These are phyloP conservation scores for Rhodotorula glutinis DNA, from an alignment of 1,284 basidiomycete species.

Conservation along the genomic window DNA sequence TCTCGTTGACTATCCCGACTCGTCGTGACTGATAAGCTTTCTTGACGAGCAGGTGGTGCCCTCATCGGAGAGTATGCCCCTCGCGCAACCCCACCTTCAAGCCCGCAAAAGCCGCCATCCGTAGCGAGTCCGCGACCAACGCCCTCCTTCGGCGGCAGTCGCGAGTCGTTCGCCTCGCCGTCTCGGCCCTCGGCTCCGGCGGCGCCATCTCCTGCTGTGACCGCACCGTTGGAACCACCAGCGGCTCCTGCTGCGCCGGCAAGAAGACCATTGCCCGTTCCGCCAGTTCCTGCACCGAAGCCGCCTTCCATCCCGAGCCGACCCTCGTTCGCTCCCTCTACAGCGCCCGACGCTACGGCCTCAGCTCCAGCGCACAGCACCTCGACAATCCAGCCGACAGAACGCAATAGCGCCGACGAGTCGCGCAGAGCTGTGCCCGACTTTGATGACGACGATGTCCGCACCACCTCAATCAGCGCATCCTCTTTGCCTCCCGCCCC, in stretches of 20 bases:
- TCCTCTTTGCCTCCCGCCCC: background rate
- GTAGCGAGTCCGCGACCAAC: background rate
- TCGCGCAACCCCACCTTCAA: background rate
- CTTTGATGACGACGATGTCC: background rate
- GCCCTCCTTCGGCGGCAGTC: background rate
- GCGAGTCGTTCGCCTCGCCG: background rate
- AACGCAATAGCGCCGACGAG: too few relatives aligned
- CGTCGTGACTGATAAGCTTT: too few relatives aligned
- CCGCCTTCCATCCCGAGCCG: background rate
- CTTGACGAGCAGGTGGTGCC: constrained; percentile 11
- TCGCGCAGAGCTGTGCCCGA: background rate
- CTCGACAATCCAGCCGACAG: background rate
- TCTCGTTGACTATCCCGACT: background rate
- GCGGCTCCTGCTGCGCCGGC: background rate
- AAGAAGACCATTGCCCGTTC: background rate
- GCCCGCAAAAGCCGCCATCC: background rate
- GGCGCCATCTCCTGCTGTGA: too few relatives aligned
- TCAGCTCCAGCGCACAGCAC: background rate
- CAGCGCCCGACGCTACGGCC: background rate
- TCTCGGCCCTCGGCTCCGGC: background rate
- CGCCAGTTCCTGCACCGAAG: background rate
- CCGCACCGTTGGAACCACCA: too few relatives aligned
- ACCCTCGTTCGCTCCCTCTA: background rate
- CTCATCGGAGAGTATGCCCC: constrained; percentile 18
- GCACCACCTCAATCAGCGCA: background rate